Evolutionary conservation across 768 basidiomycete genomes (phyloP), one percentile per base, ranked within the genome.

Genomic region (Vararia minispora): DNA sequence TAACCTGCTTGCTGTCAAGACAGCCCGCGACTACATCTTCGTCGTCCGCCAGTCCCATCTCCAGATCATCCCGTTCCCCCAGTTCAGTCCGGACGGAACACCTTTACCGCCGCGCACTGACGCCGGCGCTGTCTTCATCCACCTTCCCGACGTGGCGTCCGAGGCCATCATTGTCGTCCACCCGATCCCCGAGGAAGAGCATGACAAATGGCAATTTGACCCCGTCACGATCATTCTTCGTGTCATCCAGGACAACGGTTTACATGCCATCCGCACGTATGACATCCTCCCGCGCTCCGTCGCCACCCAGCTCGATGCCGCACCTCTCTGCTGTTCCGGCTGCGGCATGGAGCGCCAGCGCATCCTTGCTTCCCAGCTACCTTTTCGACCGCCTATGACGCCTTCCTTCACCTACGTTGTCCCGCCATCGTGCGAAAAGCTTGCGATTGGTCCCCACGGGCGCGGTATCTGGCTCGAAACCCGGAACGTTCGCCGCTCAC

Each of bases 381-480:
- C 28, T n/a, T 42, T 29, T 13, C 17, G 25, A 26, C 25, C 22
- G 9, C 22, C 22, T 31, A 31, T 43, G 30, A 23, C 37, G 44
- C 48, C 45, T 20, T 44, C 58, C 6, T 46, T 44, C n/a, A 41
- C 44, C 11, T 35, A 53, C 24, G 31, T 31, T 8, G 54, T 59
- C 12, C 41, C 55, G 7, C 59, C 60, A 0, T 61, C 59, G 3
- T 52, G 46, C 43, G 40, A 48, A 32, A 43, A 49, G 28, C 43
- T 61, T 23, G 42, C 41, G 9, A 46, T 54, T 5, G 51, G 57
- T 12, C 45, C 45, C 18, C 58, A 52, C 39, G 60, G 60, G 24
- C 57, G 56, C 42, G 60, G 60, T n/a, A 49, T 56, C 42, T 62
- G 59, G 57, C 49, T 58, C 20, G 53, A 58, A 49, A 62, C 60